Base-by-base conservation (phyloP, 2,329 filamentous ascomycete genomes). In the Neofusicoccum parvum region DNA sequence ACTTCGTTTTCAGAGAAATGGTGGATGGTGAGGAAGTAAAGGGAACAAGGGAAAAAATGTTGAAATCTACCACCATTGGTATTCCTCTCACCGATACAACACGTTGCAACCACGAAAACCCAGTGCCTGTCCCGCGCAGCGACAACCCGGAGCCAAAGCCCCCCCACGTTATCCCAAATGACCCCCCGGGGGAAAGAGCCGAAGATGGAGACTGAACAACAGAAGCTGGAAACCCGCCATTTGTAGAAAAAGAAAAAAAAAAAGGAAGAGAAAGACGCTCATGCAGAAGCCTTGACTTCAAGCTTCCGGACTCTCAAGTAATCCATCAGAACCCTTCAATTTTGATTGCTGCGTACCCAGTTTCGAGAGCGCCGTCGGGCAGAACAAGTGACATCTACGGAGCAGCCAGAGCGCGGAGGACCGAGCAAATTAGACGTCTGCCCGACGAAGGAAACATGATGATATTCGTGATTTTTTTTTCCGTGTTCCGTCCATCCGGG, bases 151-250 rank as follows among this genome's bases (percentile, higher is more conserved):
- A 65, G 45, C 49, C 50, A 56, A 65, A 56, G 49, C 62, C 50
- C 51, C 50, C 49, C 62, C 32, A 36, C 32, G 10, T 39, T 65
- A 54, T 58, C 62, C 50, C 39, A 64, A 65, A 58, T 41, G 51
- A 49, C 37, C 64, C 51, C 51, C 53, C 36, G 27, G 45, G 54
- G 54, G 34, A 60, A 65, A 59, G 64, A 59, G 46, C 53, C 48
- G 54, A 65, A 60, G 49, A 65, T 41, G 45, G 63, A 59, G 53
- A 59, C 63, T 59, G 54, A 58, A 59, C 68, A 62, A 70, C 58
- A 66, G 65, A 70, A 70, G 67, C 65, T 62, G 64, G 67, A 67
- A 51, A 67, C 67, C 68, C 65, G 66, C 66, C 66, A 64, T 63
- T 60, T 14, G n/a, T 48, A 48, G 43, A 27, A 45, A 58, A 20